Evolutionary conservation across 164 flowering plant genomes (phyloP), one percentile per base, ranked within the genome.

Genomic region (Dillenia turbinata): DNA sequence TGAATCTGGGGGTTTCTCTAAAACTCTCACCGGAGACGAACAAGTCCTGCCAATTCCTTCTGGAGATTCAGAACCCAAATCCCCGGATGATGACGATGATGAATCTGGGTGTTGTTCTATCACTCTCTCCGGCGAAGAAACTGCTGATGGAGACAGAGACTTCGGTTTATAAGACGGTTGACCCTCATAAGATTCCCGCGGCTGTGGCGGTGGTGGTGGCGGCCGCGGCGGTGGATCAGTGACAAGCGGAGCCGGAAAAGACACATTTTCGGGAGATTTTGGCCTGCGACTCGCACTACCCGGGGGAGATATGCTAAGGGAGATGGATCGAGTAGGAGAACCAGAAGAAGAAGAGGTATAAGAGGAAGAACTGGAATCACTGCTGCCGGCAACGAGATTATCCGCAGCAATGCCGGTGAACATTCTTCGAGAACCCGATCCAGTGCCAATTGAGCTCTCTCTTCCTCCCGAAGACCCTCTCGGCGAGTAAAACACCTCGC

Each of bases 401-500:
- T 46, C 75, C 8, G 52, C 59, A 24, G 16, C 60, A 4, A 53
- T 48, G 11, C 24, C 22, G 24, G 24, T 50, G 40, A 66, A 45
- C 66, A 65, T 53, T 17, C 69, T 65, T 46, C 71, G 44, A 2
- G 77, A 66, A 56, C 75, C 66, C 17, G 75, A 73, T n/a, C 57
- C 74, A 1, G 62, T 17, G 10, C 66, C 60, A 5, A 49, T 53
- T 10, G 26, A 53, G 4, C 0, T 66, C 54, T 6, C 61, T 68
- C 1, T 72, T 0, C 68, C 54, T 3, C 61, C 70, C 1, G 74
- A 69, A 26, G 81, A 75, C 9, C 76, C 81, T 75, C 79, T 75
- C 2, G 83, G 83, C 0, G 83, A 80, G 56, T 73, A 80, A 49
- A 80, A 80, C 68, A 75, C 78, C 15, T 80, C 83, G 0, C 76